Evolutionary conservation across 2,329 filamentous ascomycete species (phyloP), one percentile per base, ranked within the genome.

Genomic region (Plenodomus lindquistii): DNA sequence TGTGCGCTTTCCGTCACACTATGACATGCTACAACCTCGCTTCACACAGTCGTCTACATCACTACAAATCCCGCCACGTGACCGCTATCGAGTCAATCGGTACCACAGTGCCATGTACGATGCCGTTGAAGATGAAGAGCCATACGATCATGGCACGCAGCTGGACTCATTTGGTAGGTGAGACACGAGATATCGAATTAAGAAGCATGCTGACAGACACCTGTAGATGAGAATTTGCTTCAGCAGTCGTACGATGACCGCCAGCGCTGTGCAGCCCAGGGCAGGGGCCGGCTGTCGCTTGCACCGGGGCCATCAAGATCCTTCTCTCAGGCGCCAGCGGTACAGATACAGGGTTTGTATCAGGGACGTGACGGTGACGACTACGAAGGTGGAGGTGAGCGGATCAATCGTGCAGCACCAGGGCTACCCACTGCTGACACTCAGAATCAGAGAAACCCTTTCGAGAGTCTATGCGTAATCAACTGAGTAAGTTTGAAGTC

Each of bases 121-220:
- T 34, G 36, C 37, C 1, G 53, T 64, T 3, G 67, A 65, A 37
- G 68, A 69, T 18, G 61, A 70, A 24, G 41, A 51, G 11, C 48
- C 47, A 10, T 58, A 63, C 29, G 49, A 50, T 11, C 24, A 42
- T 16, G 40, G 16, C 6, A 31, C 53, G 20, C 57, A 66, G 7
- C 66, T 80, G 11, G 78, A 82, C 67, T 73, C 73, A 2, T 82
- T 81, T 55, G 79, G 80, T 82, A 15, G 15, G 27, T 15, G 57
- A 57, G 70, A 45, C 15, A 1, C 29, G 2, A 11, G 1, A n/a
- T 13, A 15, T 22, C 3, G 8, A 16, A 29, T 29, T 17, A 17
- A 10, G 8, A n/a, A 6, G 2, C 4, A 18, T n/a, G 11, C 10
- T 16, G 24, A 38, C 59, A 15, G 54, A 37, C 10, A 13, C 17